Evolutionary conservation across 345 rosid genomes (phyloP).

Genomic region (Rhizophora mangle): DNA sequence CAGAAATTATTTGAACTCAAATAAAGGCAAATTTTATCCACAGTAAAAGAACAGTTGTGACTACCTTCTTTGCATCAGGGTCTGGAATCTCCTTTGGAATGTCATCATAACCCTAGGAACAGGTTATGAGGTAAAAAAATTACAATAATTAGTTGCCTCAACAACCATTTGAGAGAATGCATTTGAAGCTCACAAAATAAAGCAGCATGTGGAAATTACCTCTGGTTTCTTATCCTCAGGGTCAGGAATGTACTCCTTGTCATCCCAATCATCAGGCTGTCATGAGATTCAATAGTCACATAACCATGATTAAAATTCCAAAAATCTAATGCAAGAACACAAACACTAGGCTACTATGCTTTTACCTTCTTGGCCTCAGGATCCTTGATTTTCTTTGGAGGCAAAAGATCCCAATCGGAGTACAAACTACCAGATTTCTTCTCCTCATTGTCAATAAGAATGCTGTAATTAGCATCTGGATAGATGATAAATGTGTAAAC

Average conservation of each 20-base stretch:
- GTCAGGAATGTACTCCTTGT: slow-evolving; percentile 78
- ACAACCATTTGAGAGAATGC: no score
- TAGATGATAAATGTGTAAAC: slow-evolving; percentile 83
- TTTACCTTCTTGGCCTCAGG: slow-evolving; percentile 89
- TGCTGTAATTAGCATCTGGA: slow-evolving; percentile 92
- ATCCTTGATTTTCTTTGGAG: slow-evolving; percentile 83
- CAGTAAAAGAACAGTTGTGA: not conserved
- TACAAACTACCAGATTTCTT: slow-evolving; percentile 90
- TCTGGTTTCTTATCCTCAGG: slow-evolving; percentile 97
- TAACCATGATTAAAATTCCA: not conserved
- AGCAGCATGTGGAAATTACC: slow-evolving; percentile 29
- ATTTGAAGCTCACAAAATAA: not conserved
- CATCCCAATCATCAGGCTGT: slow-evolving; percentile 99
- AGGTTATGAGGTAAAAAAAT: not conserved
- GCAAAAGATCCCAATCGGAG: slow-evolving; percentile 93
- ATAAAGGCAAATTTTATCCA: not conserved
- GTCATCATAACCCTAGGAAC: slow-evolving; percentile 78
- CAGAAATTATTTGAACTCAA: not conserved
- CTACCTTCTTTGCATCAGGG: slow-evolving; percentile 86
- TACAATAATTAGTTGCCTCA: not conserved
- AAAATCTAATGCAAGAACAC: not conserved
- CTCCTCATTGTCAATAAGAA: slow-evolving; percentile 88
- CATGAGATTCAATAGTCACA: slow-evolving; percentile 7
- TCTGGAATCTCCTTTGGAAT: slow-evolving; percentile 88
- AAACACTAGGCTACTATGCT: not conserved